Evolutionary conservation across 2,329 filamentous ascomycete species (phyloP), one percentile per base, ranked within the genome.

Genomic region (Colletotrichum falcatum): DNA sequence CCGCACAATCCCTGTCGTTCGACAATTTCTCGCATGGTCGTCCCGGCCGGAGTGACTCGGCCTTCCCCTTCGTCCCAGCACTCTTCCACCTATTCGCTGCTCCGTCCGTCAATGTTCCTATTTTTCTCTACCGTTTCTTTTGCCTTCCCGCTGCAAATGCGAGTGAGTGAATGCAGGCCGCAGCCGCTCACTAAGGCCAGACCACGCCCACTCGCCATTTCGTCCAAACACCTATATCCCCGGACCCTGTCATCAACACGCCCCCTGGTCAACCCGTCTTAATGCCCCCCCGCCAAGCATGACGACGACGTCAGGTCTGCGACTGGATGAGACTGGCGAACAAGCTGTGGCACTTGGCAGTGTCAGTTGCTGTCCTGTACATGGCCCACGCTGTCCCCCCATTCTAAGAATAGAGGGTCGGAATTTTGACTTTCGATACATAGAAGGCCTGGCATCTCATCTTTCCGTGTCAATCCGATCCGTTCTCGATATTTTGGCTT

Each of bases 291-390:
- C 58, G 53, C 59, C 18, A 44, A 59, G 64, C 64, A 63, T 71
- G 68, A 68, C 64, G 65, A 71, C 65, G 58, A 67, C 44, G 65
- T 66, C 64, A 37, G 58, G 35, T 68, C 68, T 68, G 68, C 58
- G 64, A 71, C 68, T 71, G 58, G 44, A 54, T 71, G 68, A 67
- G 64, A 68, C 64, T 68, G 62, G 58, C 33, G 37, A 59, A 62
- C 65, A 60, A 63, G 54, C 61, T 71, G 69, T 61, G 49, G 69
- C 69, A 54, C 69, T 71, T 71, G 69, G 69, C 69, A 70, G 69
- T 71, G 69, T 71, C 69, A 71, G 69, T 49, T 70, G 51, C 48
- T 42, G 42, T 35, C 69, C 51, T 56, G 65, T 56, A 37, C 68
- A 68, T 68, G 68, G 58, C 46, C 67, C 64, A 51, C 18, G 67